Percentiles rank a stretch among this genome's conserved stretches.
Conservation (phyloP, 208 protist species). For the Herpetomonas tarakana region DNA sequence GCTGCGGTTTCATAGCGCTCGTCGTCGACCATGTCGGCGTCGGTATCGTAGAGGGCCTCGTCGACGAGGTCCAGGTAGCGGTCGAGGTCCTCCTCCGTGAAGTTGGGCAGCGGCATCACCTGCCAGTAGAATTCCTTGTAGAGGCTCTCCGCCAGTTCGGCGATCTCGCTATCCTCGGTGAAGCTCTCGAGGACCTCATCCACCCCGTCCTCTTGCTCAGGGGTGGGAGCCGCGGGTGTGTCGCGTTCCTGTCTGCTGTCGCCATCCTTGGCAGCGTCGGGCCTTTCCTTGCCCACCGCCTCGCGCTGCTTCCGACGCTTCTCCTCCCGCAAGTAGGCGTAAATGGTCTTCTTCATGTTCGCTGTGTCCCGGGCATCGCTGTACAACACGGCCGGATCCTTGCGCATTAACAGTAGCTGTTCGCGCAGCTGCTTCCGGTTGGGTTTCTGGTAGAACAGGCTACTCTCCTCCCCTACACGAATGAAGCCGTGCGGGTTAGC, state of each 20-base stretch:
- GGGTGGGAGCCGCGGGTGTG: not conserved
- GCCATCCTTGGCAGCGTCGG: not conserved
- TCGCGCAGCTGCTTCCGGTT: constrained; percentile 40
- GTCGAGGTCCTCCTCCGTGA: constrained; percentile 72
- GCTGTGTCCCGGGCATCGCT: constrained; percentile 42
- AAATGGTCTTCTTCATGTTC: constrained; percentile 29
- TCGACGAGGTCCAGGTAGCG: constrained; percentile 65
- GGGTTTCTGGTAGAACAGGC: not conserved
- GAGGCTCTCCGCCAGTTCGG: constrained; percentile 5
- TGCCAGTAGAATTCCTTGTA: constrained; percentile 38
- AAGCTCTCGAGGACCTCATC: no score
- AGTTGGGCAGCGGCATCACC: constrained; percentile 56
- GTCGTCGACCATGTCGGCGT: constrained; percentile 53
- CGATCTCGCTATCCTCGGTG: not conserved
- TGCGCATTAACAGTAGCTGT: constrained; percentile 65
- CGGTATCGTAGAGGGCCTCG: constrained; percentile 43
- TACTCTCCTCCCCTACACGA: not conserved
- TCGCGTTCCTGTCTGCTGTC: not conserved
- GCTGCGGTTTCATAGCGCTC: constrained; percentile 11
- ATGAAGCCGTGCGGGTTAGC: not conserved
- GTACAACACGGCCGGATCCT: constrained; percentile 66
- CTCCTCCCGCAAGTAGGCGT: not conserved
- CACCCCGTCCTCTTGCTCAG: no score
- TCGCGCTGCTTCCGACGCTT: not conserved
- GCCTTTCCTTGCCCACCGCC: not conserved